phyloP scores from a whole-genome alignment of 352 stramenopile species.

The Pythium biforme region DNA sequence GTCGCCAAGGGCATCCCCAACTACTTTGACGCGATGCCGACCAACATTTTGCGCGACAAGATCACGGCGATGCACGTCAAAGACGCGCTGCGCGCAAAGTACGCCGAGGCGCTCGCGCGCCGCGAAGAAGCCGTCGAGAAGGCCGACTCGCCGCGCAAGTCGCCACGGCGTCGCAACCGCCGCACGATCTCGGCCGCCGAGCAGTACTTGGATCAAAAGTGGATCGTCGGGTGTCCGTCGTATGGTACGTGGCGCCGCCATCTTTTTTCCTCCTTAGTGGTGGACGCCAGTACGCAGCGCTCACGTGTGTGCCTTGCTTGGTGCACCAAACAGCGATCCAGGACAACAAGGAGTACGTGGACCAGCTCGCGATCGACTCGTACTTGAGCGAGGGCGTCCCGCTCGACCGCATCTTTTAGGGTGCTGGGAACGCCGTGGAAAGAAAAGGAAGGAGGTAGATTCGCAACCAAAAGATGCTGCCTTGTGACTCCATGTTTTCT shows the following conservation, averaged over 20 bases:
- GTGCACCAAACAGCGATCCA: constrained; percentile 45
- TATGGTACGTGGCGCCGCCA: constrained; percentile 63
- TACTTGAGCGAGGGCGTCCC: constrained; percentile 60
- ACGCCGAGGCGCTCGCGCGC: constrained; percentile 39
- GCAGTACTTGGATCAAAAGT: constrained; percentile 49
- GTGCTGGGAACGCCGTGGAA: neutral
- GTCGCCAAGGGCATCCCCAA: constrained; percentile 68
- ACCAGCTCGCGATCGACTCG: constrained; percentile 74
- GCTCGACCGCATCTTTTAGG: constrained; percentile 62
- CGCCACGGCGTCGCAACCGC: constrained; percentile 32
- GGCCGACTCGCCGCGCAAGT: constrained; percentile 19
- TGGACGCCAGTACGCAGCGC: too few relatives aligned
- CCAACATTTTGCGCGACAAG: constrained; percentile 55
- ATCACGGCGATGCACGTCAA: constrained; percentile 31
- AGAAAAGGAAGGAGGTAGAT: neutral
- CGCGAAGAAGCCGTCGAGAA: constrained; percentile 20
- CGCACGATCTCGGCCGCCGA: constrained; percentile 43
- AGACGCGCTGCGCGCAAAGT: constrained; percentile 44
- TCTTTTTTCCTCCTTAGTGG: too few relatives aligned
- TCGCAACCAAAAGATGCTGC: neutral
- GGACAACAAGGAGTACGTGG: constrained; percentile 83
- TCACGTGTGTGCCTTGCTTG: too few relatives aligned
- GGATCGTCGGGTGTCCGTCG: constrained; percentile 70
- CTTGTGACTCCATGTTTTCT: neutral
- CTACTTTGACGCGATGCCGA: constrained; percentile 83